Evolutionary conservation across 148 eudicot genomes (phyloP).

Genomic region (Silene conica): DNA sequence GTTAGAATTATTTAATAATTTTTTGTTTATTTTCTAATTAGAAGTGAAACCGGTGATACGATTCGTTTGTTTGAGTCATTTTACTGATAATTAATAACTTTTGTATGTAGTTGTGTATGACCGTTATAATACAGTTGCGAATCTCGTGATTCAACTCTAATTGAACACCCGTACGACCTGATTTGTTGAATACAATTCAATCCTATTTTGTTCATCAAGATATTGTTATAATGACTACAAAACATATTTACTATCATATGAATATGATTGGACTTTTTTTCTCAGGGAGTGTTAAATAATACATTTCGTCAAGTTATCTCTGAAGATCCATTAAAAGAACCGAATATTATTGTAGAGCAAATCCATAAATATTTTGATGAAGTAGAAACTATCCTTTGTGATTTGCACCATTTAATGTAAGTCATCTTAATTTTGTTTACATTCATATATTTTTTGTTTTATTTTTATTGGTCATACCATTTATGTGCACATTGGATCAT

Average conservation of each 20-base stretch:
- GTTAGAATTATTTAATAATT: no score
- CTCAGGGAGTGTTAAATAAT: conserved; percentile 22
- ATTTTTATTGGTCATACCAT: no score
- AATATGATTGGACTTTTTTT: not conserved
- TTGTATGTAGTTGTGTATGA: not conserved
- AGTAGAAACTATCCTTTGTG: conserved; percentile 21
- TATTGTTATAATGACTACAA: not conserved
- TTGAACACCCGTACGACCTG: no score
- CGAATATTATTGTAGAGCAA: conserved; percentile 8
- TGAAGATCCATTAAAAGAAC: not conserved
- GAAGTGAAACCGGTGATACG: no score
- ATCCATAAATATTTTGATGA: conserved; percentile 20
- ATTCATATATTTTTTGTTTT: no score
- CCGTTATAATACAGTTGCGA: no score
- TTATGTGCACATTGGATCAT: not conserved
- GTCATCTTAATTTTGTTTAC: not conserved
- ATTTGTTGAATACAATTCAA: no score
- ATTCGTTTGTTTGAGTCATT: no score
- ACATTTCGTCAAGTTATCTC: conserved; percentile 12
- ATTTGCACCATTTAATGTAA: conserved; percentile 15
- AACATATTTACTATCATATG: not conserved
- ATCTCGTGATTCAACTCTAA: no score
- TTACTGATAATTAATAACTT: not conserved
- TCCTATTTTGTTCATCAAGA: not conserved
- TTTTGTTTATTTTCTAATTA: no score